Percentiles rank a stretch among this genome's conserved stretches.
These are phyloP conservation scores for Vitis hybrid DNA, from an alignment of 177 flowering plant species.

Conservation along the genomic window DNA sequence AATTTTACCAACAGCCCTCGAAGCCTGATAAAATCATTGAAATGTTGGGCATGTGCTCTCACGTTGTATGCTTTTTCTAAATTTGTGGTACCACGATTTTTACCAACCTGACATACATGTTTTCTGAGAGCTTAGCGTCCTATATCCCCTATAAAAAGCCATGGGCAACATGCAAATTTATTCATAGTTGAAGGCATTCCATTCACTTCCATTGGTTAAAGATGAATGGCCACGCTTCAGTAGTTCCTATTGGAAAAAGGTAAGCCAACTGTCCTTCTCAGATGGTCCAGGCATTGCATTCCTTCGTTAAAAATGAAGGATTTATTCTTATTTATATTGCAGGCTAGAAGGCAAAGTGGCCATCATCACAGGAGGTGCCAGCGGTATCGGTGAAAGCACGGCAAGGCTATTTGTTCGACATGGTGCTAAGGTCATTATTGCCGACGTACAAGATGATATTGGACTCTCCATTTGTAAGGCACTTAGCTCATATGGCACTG, in stretches of 20 bases:
- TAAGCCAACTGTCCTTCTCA: background rate
- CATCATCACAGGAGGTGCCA: conserved; percentile 34
- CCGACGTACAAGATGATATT: conserved; percentile 30
- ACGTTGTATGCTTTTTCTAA: no score
- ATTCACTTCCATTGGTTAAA: background rate
- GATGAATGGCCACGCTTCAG: conserved; percentile 4
- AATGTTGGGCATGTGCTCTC: no score
- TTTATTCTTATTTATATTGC: background rate
- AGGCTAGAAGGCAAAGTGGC: conserved; percentile 39
- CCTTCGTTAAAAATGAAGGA: background rate
- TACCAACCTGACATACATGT: no score
- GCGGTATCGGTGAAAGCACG: conserved; percentile 31
- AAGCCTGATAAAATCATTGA: no score
- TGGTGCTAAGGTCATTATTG: conserved; percentile 33
- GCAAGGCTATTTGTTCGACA: conserved; percentile 22
- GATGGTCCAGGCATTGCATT: background rate
- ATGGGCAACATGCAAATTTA: no score
- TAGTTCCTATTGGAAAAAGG: conserved; percentile 4
- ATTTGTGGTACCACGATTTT: no score
- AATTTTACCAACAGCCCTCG: no score
- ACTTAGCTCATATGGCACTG: background rate
- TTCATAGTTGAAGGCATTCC: no score
- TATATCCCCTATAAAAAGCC: no score
- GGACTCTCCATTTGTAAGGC: conserved; percentile 19
- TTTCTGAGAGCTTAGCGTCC: no score